Base-by-base conservation (phyloP, 257 asterid species). In the Ballota nigra region DNA sequence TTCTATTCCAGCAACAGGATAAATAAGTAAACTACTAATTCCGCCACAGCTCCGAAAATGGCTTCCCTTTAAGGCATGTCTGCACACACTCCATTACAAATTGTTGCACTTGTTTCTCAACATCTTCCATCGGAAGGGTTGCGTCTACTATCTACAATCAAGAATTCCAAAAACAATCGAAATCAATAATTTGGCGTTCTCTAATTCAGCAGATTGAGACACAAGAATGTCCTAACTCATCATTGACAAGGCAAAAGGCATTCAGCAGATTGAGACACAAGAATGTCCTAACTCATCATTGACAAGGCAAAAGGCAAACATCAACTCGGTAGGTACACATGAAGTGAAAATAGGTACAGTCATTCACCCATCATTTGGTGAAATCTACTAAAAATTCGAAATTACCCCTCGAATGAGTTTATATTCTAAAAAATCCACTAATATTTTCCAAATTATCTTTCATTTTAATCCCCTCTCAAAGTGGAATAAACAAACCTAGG, bases 131-230 rank as follows among this genome's bases (percentile, higher is more conserved):
- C 9, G 96, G 77, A 72, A 83, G 89, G 45, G 87, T 78, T 51
- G 95, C 97, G 77, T 94, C 97, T 49, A 91, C 58, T 15, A 83
- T 77, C 98, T 94, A 76, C 82, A 80, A 76, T 9, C 6, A 26
- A 63, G 18, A 49, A 29, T 38, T 16, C 26, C 13, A 59, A 53
- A 65, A 6, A 63, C 31, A 0, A 52, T 11, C 15, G 58, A 40
- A 24, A 34, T 40, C 16, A n/a, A 11, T 23, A 23, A 58, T 58
- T 22, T 31, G 41, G 23, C 20, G 26, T 20, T 16, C 58, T 52
- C 26, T 7, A 52, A 19, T 45, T 13, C 53, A 45, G 53, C 53
- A 15, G 6, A n/a, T 45, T n/a, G 53, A 45, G 53, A n/a, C 56
- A 49, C 20, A 49, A 15, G 16, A 15, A 45, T 45, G 3, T 4